Base-by-base conservation (phyloP, 2,329 filamentous ascomycete species). In the Penicillium crustosum region DNA sequence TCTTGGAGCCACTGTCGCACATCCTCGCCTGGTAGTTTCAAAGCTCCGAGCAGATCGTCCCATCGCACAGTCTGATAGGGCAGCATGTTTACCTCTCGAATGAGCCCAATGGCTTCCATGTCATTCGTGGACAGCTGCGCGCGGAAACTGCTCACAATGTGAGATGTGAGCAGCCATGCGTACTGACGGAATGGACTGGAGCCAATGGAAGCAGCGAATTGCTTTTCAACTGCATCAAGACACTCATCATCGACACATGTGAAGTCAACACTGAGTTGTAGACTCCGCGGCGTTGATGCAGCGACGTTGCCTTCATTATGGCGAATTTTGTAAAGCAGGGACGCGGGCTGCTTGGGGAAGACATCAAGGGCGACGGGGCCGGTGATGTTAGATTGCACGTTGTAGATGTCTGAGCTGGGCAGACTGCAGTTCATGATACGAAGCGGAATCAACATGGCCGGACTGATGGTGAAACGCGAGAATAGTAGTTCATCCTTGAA, bases 401-500 rank as follows among this genome's bases (percentile, higher is more conserved):
- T 84, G 62, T 86, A 88, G 19, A 84, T 77, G 0, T 89, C 85
- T 0, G 90, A 93, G 6, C 83, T 84, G 13, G 88, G 75, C 0
- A 99, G 82, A 52, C 86, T 82, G 62, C 90, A 90, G 53, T 83
- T 83, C 45, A 89, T 81, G 7, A 99, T 78, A 4, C 89, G 84
- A 10, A 97, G 74, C 0, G 94, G 94, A 31, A 88, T 87, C 25
- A 84, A 73, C 55, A 83, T 90, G 1, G 91, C 89, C 0, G 93
- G 92, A 13, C 91, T 92, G 52, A 99, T 88, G 15, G 90, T 96
- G 72, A 99, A 99, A 10, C 89, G 88, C 0, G 93, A 97, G 69
- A 94, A 94, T 0, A 97, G 81, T 0, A 86, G 82, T 8, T 86
- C 79, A 61, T 91, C 86, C 71, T 96, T 96, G 79, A 97, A 97